Evolutionary conservation across 2,329 filamentous ascomycete genomes (phyloP), one percentile per base, ranked within the genome.

Genomic region (Rhytidhysteron rufulum): DNA sequence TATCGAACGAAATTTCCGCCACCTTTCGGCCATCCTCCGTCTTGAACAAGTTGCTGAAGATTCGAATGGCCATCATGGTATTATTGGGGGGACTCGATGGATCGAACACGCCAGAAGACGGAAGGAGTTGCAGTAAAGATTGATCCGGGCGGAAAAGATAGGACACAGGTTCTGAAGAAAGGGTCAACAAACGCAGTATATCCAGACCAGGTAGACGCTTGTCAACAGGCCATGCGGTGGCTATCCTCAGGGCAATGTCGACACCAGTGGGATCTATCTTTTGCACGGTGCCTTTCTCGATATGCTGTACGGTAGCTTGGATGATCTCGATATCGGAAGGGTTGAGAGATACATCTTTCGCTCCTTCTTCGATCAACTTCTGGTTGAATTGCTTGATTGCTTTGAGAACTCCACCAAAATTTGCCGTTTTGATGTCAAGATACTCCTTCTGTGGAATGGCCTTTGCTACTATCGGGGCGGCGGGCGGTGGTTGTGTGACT

Each of bases 201-300:
- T 97, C 93, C 1, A 98, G 77, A 10, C 83, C 87, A 0, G 93
- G 86, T 0, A 98, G 75, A 33, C 89, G 83, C 50, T 88, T 86
- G 10, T 82, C 74, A 39, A 85, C 82, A 2, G 90, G 85, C 93
- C 93, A 98, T 22, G 74, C 65, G 0, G 86, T 88, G 15, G 82
- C 79, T 39, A 94, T 77, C 54, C 83, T 87, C 42, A 88, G 69
- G 5, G 89, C 72, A 0, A 88, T 68, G 17, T 81, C 71, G 3
- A 91, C 65, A 1, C 80, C 77, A 15, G 70, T 59, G 5, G 74
- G 63, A 5, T 80, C 18, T 63, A 69, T 30, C 33, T 48, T 47
- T 39, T 63, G 55, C 10, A 49, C 47, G 22, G 58, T 45, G n/a
- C 55, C 58, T 43, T 63, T 70, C 54, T 86, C 84, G 5, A 96